Base-by-base conservation (phyloP, 2,329 filamentous ascomycete species). In the Nothomitra cinnamomea region DNA sequence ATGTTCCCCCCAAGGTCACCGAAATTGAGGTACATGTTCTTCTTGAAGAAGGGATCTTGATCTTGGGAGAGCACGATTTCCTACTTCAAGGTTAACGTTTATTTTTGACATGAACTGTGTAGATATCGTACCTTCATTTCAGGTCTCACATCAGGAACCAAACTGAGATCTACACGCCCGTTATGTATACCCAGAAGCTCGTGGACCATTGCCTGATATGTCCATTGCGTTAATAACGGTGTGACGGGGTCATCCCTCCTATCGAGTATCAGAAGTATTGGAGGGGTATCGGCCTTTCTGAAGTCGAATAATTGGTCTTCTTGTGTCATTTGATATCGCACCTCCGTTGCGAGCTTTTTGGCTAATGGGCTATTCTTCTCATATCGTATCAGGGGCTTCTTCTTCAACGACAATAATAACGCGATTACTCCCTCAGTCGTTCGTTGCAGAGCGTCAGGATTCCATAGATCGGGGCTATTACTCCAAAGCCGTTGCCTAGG, bases 191-290 rank as follows among this genome's bases (percentile, higher is more conserved):
- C 92, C 12, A 98, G 74, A 1, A 96, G 71, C 63, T 98, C 92
- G 65, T 98, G 92, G 0, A 98, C 92, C 89, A 98, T 98, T n/a
- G 92, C 92, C 69, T 98, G 92, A 63, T 98, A 98, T 24, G 92
- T 98, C 92, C 92, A 98, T 65, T 98, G 92, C 2, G 88, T 95
- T 50, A 98, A 75, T 10, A 98, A 72, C 0, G 92, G 92, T 2
- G 92, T 98, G 51, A 96, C 85, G 0, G 92, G 90, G 62, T 98
- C 92, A 64, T 95, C 89, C 65, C 92, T 79, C 42, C 92, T 80
- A 67, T 98, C 92, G 28, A 98, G 70, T 53, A 98, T 79, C 35
- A 98, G 75, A 13, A 98, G 73, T 60, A 98, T 89, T 0, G 94
- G 92, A 7, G 90, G 86, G 0, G 92, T 98, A 66, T 98, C 92